A percentile compares a stretch with the other conserved stretches of the same genome.
These are phyloP conservation scores for Pezicula radicicola DNA, from an alignment of 2,329 filamentous ascomycete genomes.

Conservation along the genomic window DNA sequence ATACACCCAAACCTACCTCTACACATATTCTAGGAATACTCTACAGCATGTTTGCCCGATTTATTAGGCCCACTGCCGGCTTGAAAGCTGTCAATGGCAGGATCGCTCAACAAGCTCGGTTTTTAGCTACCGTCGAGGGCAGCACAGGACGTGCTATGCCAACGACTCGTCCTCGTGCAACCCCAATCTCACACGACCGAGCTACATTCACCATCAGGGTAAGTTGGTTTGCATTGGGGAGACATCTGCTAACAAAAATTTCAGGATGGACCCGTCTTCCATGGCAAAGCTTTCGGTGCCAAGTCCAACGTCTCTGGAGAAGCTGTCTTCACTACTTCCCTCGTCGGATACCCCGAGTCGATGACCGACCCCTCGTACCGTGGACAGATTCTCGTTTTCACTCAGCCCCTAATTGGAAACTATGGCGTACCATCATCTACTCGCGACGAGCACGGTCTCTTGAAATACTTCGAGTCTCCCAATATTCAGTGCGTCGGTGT, in stretches of 20 bases:
- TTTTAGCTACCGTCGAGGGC: constrained; percentile 64
- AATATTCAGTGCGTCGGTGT: constrained; percentile 96
- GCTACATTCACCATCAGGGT: constrained; percentile 95
- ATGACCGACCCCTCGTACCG: constrained; percentile 86
- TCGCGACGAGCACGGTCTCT: constrained; percentile 82
- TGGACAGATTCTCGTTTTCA: constrained; percentile 97
- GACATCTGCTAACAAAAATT: constrained; percentile 25
- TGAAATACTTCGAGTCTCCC: constrained; percentile 98
- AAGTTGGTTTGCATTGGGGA: constrained; percentile 26
- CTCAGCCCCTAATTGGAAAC: constrained; percentile 96
- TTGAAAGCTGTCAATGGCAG: constrained; percentile 29
- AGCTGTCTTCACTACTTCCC: constrained; percentile 96
- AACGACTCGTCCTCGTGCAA: constrained; percentile 53
- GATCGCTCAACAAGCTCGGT: constrained; percentile 38
- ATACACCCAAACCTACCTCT: constrained; percentile 10
- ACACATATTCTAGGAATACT: constrained; percentile 18
- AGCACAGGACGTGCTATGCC: constrained; percentile 71
- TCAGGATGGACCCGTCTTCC: constrained; percentile 91
- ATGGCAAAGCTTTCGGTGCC: constrained; percentile 93
- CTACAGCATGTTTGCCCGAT: constrained; percentile 57
- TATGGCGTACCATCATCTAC: constrained; percentile 89
- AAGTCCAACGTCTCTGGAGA: constrained; percentile 96
- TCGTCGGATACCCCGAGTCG: constrained; percentile 96
- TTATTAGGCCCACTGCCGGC: constrained; percentile 50
- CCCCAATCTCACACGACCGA: constrained; percentile 68